phyloP scores from a whole-genome alignment of 2,329 filamentous ascomycete species.

The Aureobasidium subglaciale region DNA sequence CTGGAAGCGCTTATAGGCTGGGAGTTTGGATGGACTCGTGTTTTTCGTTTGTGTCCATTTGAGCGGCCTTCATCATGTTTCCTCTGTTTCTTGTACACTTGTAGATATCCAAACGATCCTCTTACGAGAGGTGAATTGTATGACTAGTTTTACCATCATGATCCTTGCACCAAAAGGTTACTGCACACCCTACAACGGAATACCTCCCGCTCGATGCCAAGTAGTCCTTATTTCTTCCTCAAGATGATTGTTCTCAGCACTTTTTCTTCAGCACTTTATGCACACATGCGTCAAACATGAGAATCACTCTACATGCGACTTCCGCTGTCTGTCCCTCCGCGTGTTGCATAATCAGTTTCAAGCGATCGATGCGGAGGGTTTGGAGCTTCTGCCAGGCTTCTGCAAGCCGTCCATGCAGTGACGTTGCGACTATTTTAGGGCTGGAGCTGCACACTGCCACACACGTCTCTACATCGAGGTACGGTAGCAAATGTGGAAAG shows the following conservation, averaged over 20 bases:
- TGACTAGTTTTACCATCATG: slow-evolving; percentile 1
- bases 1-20: slow-evolving; percentile 1
- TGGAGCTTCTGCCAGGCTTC: slow-evolving; percentile 8
- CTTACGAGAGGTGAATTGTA: neutral
- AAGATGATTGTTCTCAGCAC: no score
- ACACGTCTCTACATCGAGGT: no score
- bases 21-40: neutral
- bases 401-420: slow-evolving; percentile 7
- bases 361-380: no score
- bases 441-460: no score
- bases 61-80: neutral
- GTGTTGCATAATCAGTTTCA: no score
- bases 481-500: no score
- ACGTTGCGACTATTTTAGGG: slow-evolving; percentile 12
- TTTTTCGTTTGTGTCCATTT: neutral
- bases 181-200: neutral
- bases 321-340: neutral
- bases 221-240: no score
- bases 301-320: neutral
- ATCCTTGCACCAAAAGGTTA: neutral
- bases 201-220: neutral
- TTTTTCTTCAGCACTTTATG: no score
- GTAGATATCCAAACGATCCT: slow-evolving; percentile 3
- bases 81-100: neutral
- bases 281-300: no score